Evolutionary conservation across 139 green algal species (phyloP).

Genomic region (Chlorella vulgaris): DNA sequence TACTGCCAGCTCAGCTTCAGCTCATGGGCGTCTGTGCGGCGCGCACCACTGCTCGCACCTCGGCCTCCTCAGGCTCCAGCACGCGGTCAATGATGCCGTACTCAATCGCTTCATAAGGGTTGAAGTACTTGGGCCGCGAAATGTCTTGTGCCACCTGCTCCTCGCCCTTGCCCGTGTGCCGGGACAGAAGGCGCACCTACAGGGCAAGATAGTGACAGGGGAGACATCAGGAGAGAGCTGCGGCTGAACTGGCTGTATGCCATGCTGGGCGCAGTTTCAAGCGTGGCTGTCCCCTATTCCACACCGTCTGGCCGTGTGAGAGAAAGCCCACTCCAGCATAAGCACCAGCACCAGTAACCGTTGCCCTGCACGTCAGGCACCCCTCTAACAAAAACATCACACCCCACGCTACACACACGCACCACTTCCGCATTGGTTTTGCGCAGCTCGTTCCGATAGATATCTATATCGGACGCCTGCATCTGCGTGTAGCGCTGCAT

Average conservation of each 20-base stretch:
- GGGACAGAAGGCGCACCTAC: constrained; percentile 65
- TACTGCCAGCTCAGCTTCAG: no score
- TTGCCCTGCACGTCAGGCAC: background rate
- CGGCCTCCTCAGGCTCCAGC: background rate
- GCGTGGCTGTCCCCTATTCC: no score
- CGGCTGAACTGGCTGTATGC: no score
- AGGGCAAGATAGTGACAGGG: background rate
- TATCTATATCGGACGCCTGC: constrained; percentile 97
- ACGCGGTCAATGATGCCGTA: background rate
- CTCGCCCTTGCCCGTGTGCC: constrained; percentile 78
- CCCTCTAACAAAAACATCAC: background rate
- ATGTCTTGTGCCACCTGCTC: constrained; percentile 91
- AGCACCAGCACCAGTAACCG: no score
- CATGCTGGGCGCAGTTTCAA: no score
- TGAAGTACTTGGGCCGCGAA: constrained; percentile 89
- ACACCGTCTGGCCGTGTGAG: no score
- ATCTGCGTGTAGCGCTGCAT: constrained; percentile 87
- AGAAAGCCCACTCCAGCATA: no score
- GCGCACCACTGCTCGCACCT: background rate
- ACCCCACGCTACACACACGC: background rate
- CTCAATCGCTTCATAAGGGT: constrained; percentile 69
- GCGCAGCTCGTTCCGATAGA: constrained; percentile 91
- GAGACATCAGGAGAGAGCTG: background rate
- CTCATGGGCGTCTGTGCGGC: no score
- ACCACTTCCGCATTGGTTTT: constrained; percentile 91